Conservation (phyloP, 306 rosid genomes). For the Dryas alaskensis region DNA sequence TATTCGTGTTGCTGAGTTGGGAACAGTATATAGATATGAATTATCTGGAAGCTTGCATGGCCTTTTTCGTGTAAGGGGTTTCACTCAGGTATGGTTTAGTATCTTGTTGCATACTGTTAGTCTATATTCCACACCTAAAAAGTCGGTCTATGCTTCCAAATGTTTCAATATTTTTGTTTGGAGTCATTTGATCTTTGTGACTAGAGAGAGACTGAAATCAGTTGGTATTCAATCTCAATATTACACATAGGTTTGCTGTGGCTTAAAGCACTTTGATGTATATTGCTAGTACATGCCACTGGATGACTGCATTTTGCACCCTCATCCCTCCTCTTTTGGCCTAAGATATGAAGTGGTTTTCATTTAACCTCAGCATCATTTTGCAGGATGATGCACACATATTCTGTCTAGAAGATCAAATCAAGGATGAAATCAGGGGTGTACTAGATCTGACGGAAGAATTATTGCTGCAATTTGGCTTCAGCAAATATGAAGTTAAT, state of each 20-base stretch:
- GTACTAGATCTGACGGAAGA: constrained; percentile 93
- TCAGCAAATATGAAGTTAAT: constrained; percentile 85
- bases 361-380: constrained; percentile 30
- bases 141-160: neutral
- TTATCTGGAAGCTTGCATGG: constrained; percentile 97
- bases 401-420: constrained; percentile 89
- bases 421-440: constrained; percentile 90
- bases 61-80: constrained; percentile 95
- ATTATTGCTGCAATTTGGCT: constrained; percentile 76
- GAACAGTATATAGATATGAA: constrained; percentile 95
- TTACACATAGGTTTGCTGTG: neutral
- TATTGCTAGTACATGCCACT: neutral
- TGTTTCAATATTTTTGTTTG: neutral
- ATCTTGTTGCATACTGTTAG: constrained; percentile 8
- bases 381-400: constrained; percentile 97
- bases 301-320: neutral
- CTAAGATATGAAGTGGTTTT: constrained; percentile 1
- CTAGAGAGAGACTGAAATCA: neutral
- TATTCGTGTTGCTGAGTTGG: constrained; percentile 84
- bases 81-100: constrained; percentile 67
- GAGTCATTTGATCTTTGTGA: neutral
- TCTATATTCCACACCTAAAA: neutral
- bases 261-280: neutral
- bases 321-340: neutral
- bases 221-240: neutral